Conservation (phyloP, 2,329 filamentous ascomycete genomes). For the Nemania sp. region DNA sequence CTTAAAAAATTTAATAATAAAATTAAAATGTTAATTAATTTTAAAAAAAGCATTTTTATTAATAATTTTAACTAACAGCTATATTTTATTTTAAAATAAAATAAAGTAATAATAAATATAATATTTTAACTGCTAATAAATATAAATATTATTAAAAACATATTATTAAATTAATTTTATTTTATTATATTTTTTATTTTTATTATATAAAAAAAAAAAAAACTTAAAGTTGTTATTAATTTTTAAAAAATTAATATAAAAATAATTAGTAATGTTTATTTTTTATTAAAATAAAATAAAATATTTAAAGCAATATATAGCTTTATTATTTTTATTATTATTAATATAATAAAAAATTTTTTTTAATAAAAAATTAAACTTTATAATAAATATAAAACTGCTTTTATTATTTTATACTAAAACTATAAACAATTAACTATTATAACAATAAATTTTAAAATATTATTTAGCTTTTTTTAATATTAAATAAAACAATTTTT, state of each 20-base stretch:
- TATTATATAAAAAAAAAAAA: not conserved
- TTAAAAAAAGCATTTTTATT: not conserved
- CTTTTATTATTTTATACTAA: not conserved
- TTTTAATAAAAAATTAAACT: not conserved
- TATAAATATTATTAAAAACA: not conserved
- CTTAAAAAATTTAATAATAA: not conserved
- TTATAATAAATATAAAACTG: not conserved
- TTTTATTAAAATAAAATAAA: not conserved
- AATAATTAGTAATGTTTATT: not conserved
- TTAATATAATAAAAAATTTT: constrained; percentile 10
- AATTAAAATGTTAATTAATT: constrained; percentile 1
- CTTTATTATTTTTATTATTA: not conserved
- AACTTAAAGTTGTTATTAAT: not conserved
- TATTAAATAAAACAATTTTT: not conserved
- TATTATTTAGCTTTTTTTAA: constrained; percentile 1
- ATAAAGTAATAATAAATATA: not conserved
- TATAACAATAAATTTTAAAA: not conserved
- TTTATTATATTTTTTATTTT: not conserved
- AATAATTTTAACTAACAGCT: not conserved
- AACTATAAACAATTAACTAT: not conserved
- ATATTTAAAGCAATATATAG: constrained; percentile 1
- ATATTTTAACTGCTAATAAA: not conserved
- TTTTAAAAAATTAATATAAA: constrained; percentile 1
- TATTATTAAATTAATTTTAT: not conserved
- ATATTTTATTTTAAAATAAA: not conserved